phyloP scores from a whole-genome alignment of 129 eudicot species.

The Centaurea solstitialis region DNA sequence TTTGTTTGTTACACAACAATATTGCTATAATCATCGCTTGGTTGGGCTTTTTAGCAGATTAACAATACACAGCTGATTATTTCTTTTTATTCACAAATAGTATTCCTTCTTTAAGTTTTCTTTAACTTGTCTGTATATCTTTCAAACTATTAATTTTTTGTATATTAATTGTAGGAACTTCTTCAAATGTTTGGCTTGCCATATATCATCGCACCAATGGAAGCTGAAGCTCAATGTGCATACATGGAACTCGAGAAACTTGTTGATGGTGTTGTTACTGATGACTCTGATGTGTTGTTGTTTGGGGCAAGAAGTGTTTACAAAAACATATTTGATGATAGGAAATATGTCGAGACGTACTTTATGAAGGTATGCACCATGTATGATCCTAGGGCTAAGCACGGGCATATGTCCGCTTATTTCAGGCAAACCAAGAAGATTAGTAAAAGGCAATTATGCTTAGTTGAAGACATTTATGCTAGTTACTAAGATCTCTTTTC shows the following conservation, averaged over 20 bases:
- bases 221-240: constrained; percentile 99
- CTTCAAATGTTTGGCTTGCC: constrained; percentile 99
- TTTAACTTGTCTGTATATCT: not conserved
- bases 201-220: constrained; percentile 97
- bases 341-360: constrained; percentile 97
- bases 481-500: not conserved
- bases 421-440: no score
- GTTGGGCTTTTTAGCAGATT: not conserved
- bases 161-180: constrained; percentile 62
- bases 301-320: constrained; percentile 93
- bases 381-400: not conserved
- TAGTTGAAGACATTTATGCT: not conserved
- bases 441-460: not conserved
- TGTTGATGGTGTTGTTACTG: constrained; percentile 98
- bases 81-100: not conserved
- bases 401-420: not conserved
- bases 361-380: constrained; percentile 68
- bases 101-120: not conserved
- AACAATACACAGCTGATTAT: not conserved
- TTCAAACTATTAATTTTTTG: not conserved
- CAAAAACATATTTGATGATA: constrained; percentile 96
- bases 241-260: constrained; percentile 86
- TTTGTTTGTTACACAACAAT: not conserved
- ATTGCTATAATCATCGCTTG: not conserved
- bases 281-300: constrained; percentile 91